These are phyloP conservation scores for Amanita pallidorosea DNA, from an alignment of 768 basidiomycete genomes.

Conservation along the genomic window DNA sequence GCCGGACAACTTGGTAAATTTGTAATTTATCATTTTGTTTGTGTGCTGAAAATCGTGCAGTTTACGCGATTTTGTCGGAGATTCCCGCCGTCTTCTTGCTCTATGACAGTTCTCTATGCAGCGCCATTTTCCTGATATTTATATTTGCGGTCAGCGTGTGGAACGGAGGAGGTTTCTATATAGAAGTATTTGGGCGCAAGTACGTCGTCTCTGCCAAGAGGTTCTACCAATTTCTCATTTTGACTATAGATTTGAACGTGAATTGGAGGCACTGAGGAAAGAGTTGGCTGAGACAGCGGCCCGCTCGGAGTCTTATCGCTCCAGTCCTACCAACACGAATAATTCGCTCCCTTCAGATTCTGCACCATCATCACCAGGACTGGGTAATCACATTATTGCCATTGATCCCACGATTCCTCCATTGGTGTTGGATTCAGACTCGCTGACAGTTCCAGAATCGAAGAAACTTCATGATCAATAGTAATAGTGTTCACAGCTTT, in stretches of 20 bases:
- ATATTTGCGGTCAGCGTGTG: slow-evolving; percentile 86
- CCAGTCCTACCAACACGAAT: slow-evolving; percentile 43
- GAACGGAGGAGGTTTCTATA: slow-evolving; percentile 95
- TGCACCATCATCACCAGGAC: not conserved
- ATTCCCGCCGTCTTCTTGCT: slow-evolving; percentile 76
- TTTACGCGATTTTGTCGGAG: slow-evolving; percentile 80
- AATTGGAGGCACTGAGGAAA: slow-evolving; percentile 82
- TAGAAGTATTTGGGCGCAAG: slow-evolving; percentile 96
- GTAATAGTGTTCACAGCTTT: slow-evolving; percentile 11
- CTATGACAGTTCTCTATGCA: slow-evolving; percentile 73
- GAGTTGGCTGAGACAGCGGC: slow-evolving; percentile 68
- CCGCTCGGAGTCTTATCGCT: slow-evolving; percentile 32
- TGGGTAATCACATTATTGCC: not conserved
- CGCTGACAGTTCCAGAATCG: slow-evolving; percentile 7
- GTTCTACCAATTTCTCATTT: slow-evolving; percentile 8
- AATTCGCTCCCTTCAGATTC: slow-evolving; percentile 27
- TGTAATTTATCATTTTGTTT: slow-evolving; percentile 1
- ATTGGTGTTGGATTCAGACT: slow-evolving; percentile 14
- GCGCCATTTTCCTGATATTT: slow-evolving; percentile 62
- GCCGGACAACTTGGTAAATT: slow-evolving; percentile 66
- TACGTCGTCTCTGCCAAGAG: slow-evolving; percentile 27
- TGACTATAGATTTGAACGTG: slow-evolving; percentile 71
- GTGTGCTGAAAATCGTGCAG: slow-evolving; percentile 24
- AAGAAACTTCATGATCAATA: slow-evolving; percentile 20
- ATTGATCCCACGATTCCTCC: slow-evolving; percentile 13